Base-by-base conservation (phyloP, 1,284 basidiomycete species). In the Amylostereum chailletii region DNA sequence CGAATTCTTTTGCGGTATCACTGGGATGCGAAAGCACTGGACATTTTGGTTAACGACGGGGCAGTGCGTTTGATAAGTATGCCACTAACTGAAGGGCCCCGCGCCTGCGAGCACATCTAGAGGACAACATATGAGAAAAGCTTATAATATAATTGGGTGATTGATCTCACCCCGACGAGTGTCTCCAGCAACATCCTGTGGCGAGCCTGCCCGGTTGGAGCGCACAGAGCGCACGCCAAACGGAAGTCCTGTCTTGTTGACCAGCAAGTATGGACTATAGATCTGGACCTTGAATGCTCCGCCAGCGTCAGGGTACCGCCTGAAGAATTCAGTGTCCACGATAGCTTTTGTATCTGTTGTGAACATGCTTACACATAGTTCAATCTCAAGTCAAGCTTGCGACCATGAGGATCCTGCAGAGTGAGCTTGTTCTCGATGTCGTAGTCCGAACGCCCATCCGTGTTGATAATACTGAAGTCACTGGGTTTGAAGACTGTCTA, bases 251-350 rank as follows among this genome's bases (percentile, higher is more conserved):
- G 93, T 93, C 74, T 97, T 97, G 70, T 99, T 99, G 64, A 97
- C 70, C 46, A 99, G 71, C 47, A 99, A 74, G 64, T 90, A 99
- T 2, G 96, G 94, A 57, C 83, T 85, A 64, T 94, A 99, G 48
- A 99, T 85, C 66, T 99, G 95, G 1, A 98, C 91, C 67, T 92
- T 95, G 77, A 97, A 96, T 1, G 95, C 94, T n/a, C 96, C 94
- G 2, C 95, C 96, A 8, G 94, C 90, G 52, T 97, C 82, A 2
- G 90, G 83, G 66, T 91, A 92, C 40, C 85, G 85, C 46, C 86
- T 90, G 48, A 43, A 30, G 5, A 1, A 11, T 9, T 59, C 7
- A 58, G 45, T 33, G 11, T 19, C 6, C 4, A 51, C 1, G 36
- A n/a, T 43, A 43, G n/a, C n/a, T n/a, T n/a, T 7, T 30, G 27